phyloP scores from a whole-genome alignment of 768 basidiomycete genomes.

The Leccinellum albellum region DNA sequence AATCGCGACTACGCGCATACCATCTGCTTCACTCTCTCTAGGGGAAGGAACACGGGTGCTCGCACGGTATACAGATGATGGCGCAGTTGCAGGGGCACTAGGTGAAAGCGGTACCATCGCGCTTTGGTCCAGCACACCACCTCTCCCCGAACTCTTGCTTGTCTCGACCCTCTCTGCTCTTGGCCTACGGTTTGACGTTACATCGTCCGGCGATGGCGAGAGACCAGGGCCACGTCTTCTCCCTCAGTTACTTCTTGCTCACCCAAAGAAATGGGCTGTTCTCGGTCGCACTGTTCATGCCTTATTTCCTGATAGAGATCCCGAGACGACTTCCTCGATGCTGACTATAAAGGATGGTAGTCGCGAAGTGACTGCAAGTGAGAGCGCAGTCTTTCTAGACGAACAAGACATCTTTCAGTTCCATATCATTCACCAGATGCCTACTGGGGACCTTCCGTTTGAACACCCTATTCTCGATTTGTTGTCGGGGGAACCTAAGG shows the following conservation, averaged over 20 bases:
- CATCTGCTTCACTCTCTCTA: conserved; percentile 19
- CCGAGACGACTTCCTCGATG: conserved; percentile 44
- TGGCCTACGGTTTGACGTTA: conserved; percentile 16
- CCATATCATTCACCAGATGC: conserved; percentile 34
- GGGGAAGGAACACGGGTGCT: conserved; percentile 11
- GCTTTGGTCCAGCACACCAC: conserved; percentile 30
- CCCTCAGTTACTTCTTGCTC: conserved; percentile 29
- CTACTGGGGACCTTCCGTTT: conserved; percentile 24
- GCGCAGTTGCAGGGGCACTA: conserved; percentile 21
- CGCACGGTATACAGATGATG: conserved; percentile 12
- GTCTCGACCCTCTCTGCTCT: conserved; percentile 23
- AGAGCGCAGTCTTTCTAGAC: conserved; percentile 48
- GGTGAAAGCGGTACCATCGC: conserved; percentile 23
- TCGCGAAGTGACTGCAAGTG: conserved; percentile 26
- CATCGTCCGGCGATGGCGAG: background rate
- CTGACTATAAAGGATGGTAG: conserved; percentile 41
- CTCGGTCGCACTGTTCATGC: conserved; percentile 11
- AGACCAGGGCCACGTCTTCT: conserved; percentile 8
- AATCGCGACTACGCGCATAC: conserved; percentile 4
- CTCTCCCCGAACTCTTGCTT: conserved; percentile 23
- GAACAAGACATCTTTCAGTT: conserved; percentile 70
- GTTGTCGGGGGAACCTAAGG: conserved; percentile 27
- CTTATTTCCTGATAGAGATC: conserved; percentile 18
- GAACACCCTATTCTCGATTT: conserved; percentile 16
- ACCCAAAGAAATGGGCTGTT: conserved; percentile 22